Evolutionary conservation across 768 basidiomycete species (phyloP), one percentile per base, ranked within the genome.

Genomic region (Termitomyces bulborhizus): DNA sequence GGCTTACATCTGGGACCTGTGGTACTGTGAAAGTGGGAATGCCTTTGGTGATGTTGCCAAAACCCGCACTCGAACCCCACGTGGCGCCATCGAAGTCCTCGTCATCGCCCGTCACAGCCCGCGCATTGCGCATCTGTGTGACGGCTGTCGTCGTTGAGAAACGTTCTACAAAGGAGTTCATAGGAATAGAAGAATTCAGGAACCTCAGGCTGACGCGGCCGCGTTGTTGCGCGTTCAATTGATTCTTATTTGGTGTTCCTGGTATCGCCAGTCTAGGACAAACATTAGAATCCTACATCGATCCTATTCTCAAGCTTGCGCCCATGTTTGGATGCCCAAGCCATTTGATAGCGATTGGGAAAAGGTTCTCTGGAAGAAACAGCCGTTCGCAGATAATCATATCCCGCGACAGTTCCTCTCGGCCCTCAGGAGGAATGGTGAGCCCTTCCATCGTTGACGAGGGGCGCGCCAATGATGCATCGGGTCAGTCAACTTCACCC

Each of bases 51-150:
- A 92, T 63, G 66, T 77, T 85, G 24, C 90, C 90, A 68, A 88
- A 90, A 60, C 90, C 91, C n/a, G 82, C 90, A 61, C 80, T 68
- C 40, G 91, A 93, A 15, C 90, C 90, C 90, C 90, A 93, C 66
- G 80, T 77, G n/a, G 79, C 73, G 61, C 88, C 85, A 31, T 81
- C 78, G 59, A 80, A 75, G 42, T 82, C 81, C 18, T 82, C 83
- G 41, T 90, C 84, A 45, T 88, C 83, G 4, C 74, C 81, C 4
- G 75, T 68, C 40, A 77, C 68, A 37, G 70, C 66, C 49, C 74
- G 76, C 13, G 80, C 79, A 60, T 73, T 78, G 56, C 74, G 71
- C 4, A 83, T 71, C 65, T 82, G 76, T 45, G 73, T 70, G 34
- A 69, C 68, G 12, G 81, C 70, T 53, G 77, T 75, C 13, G 80